Conservation (phyloP, 1,139 yeast genomes). For the Yamadazyma spencermartinsiae region DNA sequence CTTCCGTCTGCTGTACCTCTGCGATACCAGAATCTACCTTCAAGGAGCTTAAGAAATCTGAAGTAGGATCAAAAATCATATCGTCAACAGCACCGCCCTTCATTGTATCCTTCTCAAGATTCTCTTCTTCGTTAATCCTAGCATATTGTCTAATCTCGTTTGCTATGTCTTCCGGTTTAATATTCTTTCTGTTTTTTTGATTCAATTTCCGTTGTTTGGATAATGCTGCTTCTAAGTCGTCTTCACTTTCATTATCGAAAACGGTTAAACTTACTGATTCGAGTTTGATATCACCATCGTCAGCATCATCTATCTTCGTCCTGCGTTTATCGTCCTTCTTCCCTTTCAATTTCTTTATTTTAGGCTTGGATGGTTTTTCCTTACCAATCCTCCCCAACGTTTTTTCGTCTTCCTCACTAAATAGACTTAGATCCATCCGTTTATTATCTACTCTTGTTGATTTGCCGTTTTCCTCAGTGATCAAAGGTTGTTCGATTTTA, state of each 20-base stretch:
- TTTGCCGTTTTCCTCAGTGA: too few relatives aligned
- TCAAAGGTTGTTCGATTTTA: slow-evolving; percentile 7
- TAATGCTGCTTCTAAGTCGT: slow-evolving; percentile 47
- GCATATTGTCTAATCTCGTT: slow-evolving; percentile 39
- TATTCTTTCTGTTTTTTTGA: slow-evolving; percentile 27
- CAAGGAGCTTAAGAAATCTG: slow-evolving; percentile 53
- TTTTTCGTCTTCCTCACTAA: slow-evolving; percentile 26
- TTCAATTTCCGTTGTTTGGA: slow-evolving; percentile 40
- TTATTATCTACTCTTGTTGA: slow-evolving; percentile 7
- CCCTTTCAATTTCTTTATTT: slow-evolving; percentile 50
- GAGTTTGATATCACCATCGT: slow-evolving; percentile 27
- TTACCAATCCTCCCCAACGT: slow-evolving; percentile 10
- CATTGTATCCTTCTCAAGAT: slow-evolving; percentile 19
- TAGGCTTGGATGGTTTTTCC: slow-evolving; percentile 20
- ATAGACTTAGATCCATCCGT: slow-evolving; percentile 18
- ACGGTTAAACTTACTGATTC: slow-evolving; percentile 32
- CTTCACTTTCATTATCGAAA: slow-evolving; percentile 41
- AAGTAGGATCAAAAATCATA: slow-evolving; percentile 53
- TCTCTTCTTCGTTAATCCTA: slow-evolving; percentile 30
- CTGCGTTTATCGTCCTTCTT: slow-evolving; percentile 16
- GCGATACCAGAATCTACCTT: background rate
- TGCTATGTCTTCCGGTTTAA: slow-evolving; percentile 51
- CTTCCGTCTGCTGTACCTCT: slow-evolving; percentile 4
- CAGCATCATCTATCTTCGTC: slow-evolving; percentile 10
- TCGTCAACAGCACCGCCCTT: slow-evolving; percentile 22